Evolutionary conservation across 768 basidiomycete genomes (phyloP).

Genomic region (Tulasnella sp.): DNA sequence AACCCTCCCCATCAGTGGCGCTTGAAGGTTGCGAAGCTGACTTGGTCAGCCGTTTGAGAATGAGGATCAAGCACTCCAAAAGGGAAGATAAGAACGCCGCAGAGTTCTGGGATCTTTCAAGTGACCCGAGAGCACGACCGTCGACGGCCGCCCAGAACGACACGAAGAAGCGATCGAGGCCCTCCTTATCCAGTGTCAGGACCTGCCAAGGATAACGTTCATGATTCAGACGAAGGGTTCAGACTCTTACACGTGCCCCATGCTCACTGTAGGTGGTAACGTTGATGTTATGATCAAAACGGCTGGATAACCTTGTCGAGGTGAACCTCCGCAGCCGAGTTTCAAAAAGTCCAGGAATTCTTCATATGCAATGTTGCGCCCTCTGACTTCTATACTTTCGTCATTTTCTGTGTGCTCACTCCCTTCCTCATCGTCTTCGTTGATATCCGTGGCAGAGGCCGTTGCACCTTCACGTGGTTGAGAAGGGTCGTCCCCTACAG

Average conservation of each 20-base stretch:
- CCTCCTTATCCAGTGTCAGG: conserved; percentile 25
- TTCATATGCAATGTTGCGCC: conserved; percentile 35
- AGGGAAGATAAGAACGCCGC: conserved; percentile 55
- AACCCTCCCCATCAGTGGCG: no score
- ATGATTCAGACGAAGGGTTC: not conserved
- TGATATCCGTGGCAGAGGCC: not conserved
- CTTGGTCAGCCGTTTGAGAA: conserved; percentile 36
- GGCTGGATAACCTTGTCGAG: conserved; percentile 70
- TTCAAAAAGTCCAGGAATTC: conserved; percentile 75
- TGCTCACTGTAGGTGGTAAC: conserved; percentile 50
- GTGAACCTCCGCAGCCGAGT: conserved; percentile 67
- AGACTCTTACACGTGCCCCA: not conserved
- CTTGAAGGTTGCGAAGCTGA: no score
- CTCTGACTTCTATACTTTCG: conserved; percentile 28
- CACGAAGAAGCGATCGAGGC: conserved; percentile 46
- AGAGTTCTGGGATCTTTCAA: conserved; percentile 36
- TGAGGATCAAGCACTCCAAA: conserved; percentile 58
- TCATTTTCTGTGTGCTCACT: conserved; percentile 28
- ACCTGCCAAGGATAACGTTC: conserved; percentile 26
- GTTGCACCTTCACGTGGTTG: not conserved
- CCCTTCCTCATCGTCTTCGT: not conserved
- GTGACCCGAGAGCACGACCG: conserved; percentile 48
- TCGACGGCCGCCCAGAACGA: conserved; percentile 80
- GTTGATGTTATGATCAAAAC: conserved; percentile 75
- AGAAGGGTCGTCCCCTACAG: conserved; percentile 3